Conservation (phyloP, 805 yeast species). For the Alloascoidea hylecoeti region DNA sequence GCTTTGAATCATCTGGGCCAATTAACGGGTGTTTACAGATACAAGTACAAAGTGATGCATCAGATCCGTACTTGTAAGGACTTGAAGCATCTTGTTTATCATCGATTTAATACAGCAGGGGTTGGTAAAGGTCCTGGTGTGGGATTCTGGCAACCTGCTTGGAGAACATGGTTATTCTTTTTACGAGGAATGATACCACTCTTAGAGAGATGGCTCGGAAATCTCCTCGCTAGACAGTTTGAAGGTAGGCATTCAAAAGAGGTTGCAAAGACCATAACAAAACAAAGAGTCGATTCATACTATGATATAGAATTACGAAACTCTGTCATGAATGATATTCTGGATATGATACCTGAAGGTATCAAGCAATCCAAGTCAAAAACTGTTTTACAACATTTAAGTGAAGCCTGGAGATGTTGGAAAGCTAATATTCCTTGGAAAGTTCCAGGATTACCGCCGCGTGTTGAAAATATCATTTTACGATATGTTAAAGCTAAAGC, state of each 20-base stretch:
- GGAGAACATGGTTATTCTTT: conserved; percentile 93
- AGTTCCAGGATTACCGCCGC: conserved; percentile 91
- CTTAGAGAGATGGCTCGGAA: conserved; percentile 90
- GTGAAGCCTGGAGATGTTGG: conserved; percentile 99
- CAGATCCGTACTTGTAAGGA: conserved; percentile 95
- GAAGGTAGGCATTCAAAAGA: conserved; percentile 92
- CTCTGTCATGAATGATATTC: conserved; percentile 87
- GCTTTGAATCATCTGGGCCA: conserved; percentile 90
- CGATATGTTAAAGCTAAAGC: conserved; percentile 91
- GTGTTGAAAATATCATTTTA: conserved; percentile 74
- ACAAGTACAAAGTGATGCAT: conserved; percentile 96
- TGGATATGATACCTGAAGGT: conserved; percentile 96
- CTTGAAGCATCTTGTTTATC: conserved; percentile 80
- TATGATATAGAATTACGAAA: conserved; percentile 89
- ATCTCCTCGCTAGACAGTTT: conserved; percentile 80
- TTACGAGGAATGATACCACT: conserved; percentile 86
- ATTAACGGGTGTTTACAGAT: conserved; percentile 89
- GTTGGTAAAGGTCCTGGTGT: conserved; percentile 98
- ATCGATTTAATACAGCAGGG: conserved; percentile 56
- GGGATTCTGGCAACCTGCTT: conserved; percentile 99
- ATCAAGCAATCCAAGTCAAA: conserved; percentile 77
- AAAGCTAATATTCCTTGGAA: conserved; percentile 97
- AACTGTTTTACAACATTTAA: conserved; percentile 80
- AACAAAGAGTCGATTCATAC: conserved; percentile 90
- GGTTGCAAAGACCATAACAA: conserved; percentile 85